phyloP scores from a whole-genome alignment of 495 filamentous ascomycete species.

The Trichodelitschia bisporula region DNA sequence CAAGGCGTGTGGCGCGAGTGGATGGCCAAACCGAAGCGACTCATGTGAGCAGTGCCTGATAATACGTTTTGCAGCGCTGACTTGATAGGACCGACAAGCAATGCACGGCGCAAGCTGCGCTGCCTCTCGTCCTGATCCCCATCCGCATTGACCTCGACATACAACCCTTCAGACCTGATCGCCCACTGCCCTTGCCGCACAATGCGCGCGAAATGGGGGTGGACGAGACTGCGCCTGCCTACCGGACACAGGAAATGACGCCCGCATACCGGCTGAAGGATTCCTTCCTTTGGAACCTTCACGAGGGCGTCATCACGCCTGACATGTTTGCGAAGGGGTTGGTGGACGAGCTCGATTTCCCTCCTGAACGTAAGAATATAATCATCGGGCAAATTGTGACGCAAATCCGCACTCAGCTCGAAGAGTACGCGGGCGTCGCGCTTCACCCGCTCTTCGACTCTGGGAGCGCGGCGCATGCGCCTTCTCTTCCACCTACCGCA shows the following conservation, averaged over 20 bases:
- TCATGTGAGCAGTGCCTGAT: constrained; percentile 13
- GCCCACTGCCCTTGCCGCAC: constrained; percentile 43
- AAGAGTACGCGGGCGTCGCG: constrained; percentile 88
- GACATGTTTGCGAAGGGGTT: constrained; percentile 83
- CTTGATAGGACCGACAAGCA: constrained; percentile 35
- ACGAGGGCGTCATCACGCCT: constrained; percentile 81
- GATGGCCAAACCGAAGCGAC: constrained; percentile 55
- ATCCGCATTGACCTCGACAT: constrained; percentile 94
- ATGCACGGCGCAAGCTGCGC: constrained; percentile 53
- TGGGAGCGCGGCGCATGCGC: constrained; percentile 12
- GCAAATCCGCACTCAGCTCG: constrained; percentile 82
- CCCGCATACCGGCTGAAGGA: constrained; percentile 76
- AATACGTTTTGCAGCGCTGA: not conserved
- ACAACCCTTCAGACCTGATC: constrained; percentile 44
- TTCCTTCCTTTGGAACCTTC: constrained; percentile 89
- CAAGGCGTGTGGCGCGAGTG: constrained; percentile 86
- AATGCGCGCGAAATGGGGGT: constrained; percentile 34
- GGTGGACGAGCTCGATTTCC: constrained; percentile 84
- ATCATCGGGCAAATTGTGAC: constrained; percentile 61
- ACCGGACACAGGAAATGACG: constrained; percentile 48
- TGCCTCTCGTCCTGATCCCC: constrained; percentile 77
- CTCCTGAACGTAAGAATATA: constrained; percentile 29
- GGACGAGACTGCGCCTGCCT: constrained; percentile 43
- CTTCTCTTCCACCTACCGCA: constrained; percentile 20
- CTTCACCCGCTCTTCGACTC: constrained; percentile 75